Percentiles rank a stretch among this genome's conserved stretches.
Conservation (phyloP, 805 yeast species). For the Nakazawaea ambrosiae region DNA sequence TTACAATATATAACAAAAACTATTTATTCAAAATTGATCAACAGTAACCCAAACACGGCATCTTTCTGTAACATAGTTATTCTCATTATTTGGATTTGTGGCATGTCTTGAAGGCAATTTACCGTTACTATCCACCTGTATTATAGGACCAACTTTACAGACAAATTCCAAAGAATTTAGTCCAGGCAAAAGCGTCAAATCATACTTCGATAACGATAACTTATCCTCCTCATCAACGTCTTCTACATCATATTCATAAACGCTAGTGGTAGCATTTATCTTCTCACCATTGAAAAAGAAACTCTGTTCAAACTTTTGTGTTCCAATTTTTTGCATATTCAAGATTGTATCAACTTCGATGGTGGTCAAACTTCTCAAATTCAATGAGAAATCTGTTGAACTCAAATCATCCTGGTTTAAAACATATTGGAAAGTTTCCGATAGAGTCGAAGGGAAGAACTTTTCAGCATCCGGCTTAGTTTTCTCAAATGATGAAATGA, state of each 20-base stretch:
- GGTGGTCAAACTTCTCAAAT: constrained; percentile 4
- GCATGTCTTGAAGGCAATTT: constrained; percentile 15
- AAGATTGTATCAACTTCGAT: constrained; percentile 5
- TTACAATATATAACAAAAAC: no score
- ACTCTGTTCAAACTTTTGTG: constrained; percentile 10
- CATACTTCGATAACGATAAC: constrained; percentile 27
- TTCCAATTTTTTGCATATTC: constrained; percentile 4
- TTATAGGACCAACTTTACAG: constrained; percentile 24
- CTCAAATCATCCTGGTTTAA: constrained; percentile 1
- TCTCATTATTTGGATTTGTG: constrained; percentile 14
- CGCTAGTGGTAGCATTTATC: constrained; percentile 7
- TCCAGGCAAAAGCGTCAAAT: constrained; percentile 39
- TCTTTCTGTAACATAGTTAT: constrained; percentile 23
- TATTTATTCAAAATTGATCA: constrained; percentile 17
- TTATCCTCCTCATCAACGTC: not conserved
- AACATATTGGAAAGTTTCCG: constrained; percentile 2
- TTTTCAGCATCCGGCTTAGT: constrained; percentile 1
- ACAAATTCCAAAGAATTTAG: constrained; percentile 36
- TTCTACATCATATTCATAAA: constrained; percentile 2
- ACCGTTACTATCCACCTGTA: constrained; percentile 14
- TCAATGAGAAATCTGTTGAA: constrained; percentile 3
- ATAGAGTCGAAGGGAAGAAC: constrained; percentile 4
- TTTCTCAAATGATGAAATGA: constrained; percentile 1
- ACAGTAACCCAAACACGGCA: constrained; percentile 35
- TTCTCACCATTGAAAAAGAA: constrained; percentile 11